Evolutionary conservation across 1,284 basidiomycete species (phyloP).

Genomic region (Ustilago xerochloae): DNA sequence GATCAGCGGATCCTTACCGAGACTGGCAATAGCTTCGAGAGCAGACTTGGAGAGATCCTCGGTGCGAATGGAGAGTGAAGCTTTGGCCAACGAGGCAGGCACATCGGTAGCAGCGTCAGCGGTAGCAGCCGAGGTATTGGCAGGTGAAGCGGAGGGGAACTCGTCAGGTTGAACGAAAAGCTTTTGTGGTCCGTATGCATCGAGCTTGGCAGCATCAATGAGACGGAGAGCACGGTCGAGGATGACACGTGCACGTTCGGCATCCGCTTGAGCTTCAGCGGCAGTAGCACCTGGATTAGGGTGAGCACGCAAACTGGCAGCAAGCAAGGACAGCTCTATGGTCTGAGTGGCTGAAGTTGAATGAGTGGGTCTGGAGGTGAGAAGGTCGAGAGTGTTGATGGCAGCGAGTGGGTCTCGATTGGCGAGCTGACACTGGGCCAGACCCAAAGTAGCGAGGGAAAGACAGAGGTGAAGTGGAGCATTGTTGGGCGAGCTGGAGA

Average conservation of each 20-base stretch:
- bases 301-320: slow-evolving; percentile 54
- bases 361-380: slow-evolving; percentile 43
- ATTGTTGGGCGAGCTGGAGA: slow-evolving; percentile 12
- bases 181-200: slow-evolving; percentile 33
- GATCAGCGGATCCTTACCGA: slow-evolving; percentile 52
- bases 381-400: slow-evolving; percentile 57
- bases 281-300: slow-evolving; percentile 58
- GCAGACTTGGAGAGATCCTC: slow-evolving; percentile 51
- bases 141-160: slow-evolving; percentile 18
- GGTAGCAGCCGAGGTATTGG: slow-evolving; percentile 13
- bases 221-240: slow-evolving; percentile 61
- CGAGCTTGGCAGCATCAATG: slow-evolving; percentile 52
- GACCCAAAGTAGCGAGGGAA: slow-evolving; percentile 62
- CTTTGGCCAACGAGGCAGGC: slow-evolving; percentile 45
- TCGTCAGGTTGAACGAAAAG: slow-evolving; percentile 36
- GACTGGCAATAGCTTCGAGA: slow-evolving; percentile 47
- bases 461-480: slow-evolving; percentile 47
- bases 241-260: slow-evolving; percentile 53
- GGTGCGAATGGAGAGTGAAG: slow-evolving; percentile 39
- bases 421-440: slow-evolving; percentile 63
- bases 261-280: slow-evolving; percentile 46
- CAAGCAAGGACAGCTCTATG: slow-evolving; percentile 59
- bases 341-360: slow-evolving; percentile 39
- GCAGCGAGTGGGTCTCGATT: slow-evolving; percentile 58
- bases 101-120: slow-evolving; percentile 32